Conservation (phyloP, 2,329 filamentous ascomycete species). For the Colletotrichum somersetense region DNA sequence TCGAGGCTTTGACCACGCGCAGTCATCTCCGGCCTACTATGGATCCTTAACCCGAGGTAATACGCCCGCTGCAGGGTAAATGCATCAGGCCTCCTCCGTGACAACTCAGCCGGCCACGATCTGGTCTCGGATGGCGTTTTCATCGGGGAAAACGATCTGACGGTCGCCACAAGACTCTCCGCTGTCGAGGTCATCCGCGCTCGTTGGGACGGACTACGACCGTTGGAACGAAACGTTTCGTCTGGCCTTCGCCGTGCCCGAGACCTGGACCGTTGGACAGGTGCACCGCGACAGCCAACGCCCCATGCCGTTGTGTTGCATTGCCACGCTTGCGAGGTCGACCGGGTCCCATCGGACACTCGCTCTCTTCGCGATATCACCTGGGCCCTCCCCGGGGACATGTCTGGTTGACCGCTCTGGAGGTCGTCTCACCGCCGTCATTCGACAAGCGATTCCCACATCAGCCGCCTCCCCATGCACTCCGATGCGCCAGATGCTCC, state of each 20-base stretch:
- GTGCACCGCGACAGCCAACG: constrained; percentile 12
- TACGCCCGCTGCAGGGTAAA: constrained; percentile 23
- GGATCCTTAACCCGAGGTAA: neutral
- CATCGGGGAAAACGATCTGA: neutral
- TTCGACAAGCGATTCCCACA: constrained; percentile 20
- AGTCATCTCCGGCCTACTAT: neutral
- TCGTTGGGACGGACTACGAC: constrained; percentile 13
- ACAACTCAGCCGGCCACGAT: constrained; percentile 16
- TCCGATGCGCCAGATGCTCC: neutral
- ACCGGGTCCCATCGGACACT: too few relatives aligned
- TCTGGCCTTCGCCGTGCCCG: constrained; percentile 10
- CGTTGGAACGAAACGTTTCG: constrained; percentile 10
- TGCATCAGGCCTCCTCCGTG: constrained; percentile 5
- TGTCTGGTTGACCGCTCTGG: constrained; percentile 11
- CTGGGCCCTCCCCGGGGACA: neutral
- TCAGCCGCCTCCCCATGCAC: constrained; percentile 7
- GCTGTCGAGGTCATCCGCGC: neutral
- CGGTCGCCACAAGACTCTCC: neutral
- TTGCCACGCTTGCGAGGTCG: constrained; percentile 19
- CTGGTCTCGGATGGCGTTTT: neutral
- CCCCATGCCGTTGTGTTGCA: constrained; percentile 1
- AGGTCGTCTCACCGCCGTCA: constrained; percentile 26
- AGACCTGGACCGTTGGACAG: constrained; percentile 17
- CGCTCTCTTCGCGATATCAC: neutral
- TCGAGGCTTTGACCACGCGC: constrained; percentile 4